phyloP scores from a whole-genome alignment of 352 stramenopile species.

The Phytophthora pseudosyringae region DNA sequence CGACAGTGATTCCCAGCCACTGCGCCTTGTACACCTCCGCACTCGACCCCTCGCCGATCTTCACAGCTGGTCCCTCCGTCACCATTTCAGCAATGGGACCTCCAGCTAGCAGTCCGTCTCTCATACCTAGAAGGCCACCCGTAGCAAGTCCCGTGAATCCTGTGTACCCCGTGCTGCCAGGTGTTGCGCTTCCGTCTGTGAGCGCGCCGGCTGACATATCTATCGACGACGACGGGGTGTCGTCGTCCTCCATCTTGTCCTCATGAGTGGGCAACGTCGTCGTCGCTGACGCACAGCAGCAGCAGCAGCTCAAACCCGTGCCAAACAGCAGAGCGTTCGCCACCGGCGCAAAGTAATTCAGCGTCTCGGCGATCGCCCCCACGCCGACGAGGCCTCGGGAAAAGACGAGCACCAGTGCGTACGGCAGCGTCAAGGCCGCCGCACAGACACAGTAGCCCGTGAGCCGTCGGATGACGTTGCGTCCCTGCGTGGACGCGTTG shows the following conservation, averaged over 20 bases:
- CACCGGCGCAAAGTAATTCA: constrained; percentile 66
- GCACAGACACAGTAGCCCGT: constrained; percentile 64
- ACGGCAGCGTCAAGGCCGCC: constrained; percentile 59
- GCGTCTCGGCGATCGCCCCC: constrained; percentile 54
- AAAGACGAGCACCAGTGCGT: constrained; percentile 46
- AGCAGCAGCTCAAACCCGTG: constrained; percentile 65
- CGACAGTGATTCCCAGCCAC: constrained; percentile 78
- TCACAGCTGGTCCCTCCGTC: constrained; percentile 60
- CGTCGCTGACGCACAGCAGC: constrained; percentile 39
- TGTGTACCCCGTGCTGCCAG: constrained; percentile 19
- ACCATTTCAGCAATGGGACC: constrained; percentile 61
- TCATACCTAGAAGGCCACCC: constrained; percentile 16
- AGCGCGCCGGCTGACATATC: constrained; percentile 28
- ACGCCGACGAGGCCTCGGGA: constrained; percentile 33
- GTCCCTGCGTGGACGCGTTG: constrained; percentile 57
- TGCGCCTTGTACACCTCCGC: constrained; percentile 71
- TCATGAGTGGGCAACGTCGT: constrained; percentile 10
- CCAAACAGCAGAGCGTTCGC: constrained; percentile 72
- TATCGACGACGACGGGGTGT: constrained; percentile 36
- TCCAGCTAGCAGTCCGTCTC: constrained; percentile 31
- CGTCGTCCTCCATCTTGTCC: constrained; percentile 17
- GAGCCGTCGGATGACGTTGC: constrained; percentile 63
- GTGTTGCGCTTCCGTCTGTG: constrained; percentile 20
- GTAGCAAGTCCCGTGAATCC: constrained; percentile 6
- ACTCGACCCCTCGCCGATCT: constrained; percentile 74